Evolutionary conservation across 176 grass and related monocot genomes (phyloP), one percentile per base, ranked within the genome.

Genomic region (Thalia dealbata): DNA sequence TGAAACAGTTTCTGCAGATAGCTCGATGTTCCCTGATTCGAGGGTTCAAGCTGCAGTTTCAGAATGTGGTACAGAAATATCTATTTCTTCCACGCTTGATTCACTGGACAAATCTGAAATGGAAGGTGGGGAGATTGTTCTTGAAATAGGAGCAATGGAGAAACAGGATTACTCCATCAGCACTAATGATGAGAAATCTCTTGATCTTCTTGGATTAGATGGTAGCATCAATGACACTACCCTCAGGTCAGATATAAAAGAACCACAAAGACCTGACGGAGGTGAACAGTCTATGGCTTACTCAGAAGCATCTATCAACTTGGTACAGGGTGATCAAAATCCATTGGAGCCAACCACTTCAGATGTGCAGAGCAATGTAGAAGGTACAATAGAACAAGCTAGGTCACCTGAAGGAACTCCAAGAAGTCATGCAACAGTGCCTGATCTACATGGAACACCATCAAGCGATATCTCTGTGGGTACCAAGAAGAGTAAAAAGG

Each of bases 391-490:
- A 61, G 77, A 50, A 42, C 38, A 69, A 30, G 11, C 3, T 24
- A 60, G 35, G 69, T 79, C 77, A 61, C 67, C 67, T 29, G 54
- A 70, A 61, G 77, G 77, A 71, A 71, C 67, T 48, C 54, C 67
- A 14, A 71, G 52, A 71, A 61, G 67, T 41, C 54, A 38, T 30
- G 18, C 41, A 29, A 71, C 55, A 32, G 55, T 61, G 14, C 10
- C 67, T 50, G 77, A 79, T 24, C 59, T 48, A 59, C 67, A 79
- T 50, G 67, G 38, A 46, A 79, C 77, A 50, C 77, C 77, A 61
- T 79, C 66, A 32, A 79, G 67, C 61, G 32, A 71, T 10, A 61
- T 71, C 10, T 79, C 77, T 35, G 52, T 61, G 55, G 61, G 58
- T 71, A n/a, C 67, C 7, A 71, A 22, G 28, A 61, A 48, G 67